Conservation (phyloP, 768 basidiomycete genomes). For the Coprinopsis cinerea region DNA sequence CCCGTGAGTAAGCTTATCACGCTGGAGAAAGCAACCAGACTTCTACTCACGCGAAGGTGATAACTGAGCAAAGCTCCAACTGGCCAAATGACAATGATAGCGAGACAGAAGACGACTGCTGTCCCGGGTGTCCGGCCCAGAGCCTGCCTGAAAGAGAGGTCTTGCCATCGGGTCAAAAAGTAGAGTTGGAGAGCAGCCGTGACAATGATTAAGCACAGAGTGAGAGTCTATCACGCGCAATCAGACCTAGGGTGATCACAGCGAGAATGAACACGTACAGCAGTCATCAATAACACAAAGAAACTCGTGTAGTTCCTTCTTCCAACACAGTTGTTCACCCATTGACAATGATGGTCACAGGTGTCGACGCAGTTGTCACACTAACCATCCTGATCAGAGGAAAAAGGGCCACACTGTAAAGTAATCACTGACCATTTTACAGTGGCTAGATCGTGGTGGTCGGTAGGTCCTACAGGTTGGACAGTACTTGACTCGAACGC, state of each 20-base stretch:
- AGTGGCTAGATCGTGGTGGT: constrained; percentile 92
- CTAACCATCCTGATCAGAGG: constrained; percentile 30
- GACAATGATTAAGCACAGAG: constrained; percentile 68
- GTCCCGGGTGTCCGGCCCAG: constrained; percentile 62
- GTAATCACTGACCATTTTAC: constrained; percentile 86
- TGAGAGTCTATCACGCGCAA: constrained; percentile 48
- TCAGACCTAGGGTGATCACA: not conserved
- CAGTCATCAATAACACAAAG: constrained; percentile 72
- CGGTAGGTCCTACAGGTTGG: constrained; percentile 90
- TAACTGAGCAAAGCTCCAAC: constrained; percentile 74
- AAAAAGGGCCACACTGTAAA: too few relatives aligned
- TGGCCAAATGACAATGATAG: constrained; percentile 75
- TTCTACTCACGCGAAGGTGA: constrained; percentile 71
- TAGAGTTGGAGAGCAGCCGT: constrained; percentile 82
- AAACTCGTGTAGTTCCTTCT: constrained; percentile 95
- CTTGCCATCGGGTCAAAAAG: constrained; percentile 49
- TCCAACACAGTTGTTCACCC: constrained; percentile 95
- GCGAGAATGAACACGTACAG: constrained; percentile 43
- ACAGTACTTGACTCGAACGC: constrained; percentile 91
- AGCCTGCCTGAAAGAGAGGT: constrained; percentile 40
- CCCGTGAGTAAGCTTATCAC: too few relatives aligned
- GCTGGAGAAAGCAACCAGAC: too few relatives aligned
- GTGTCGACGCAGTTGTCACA: constrained; percentile 98
- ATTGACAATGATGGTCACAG: constrained; percentile 88
- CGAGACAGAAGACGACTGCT: constrained; percentile 72